Evolutionary conservation across 495 filamentous ascomycete species (phyloP).

Genomic region (Tuber brumale): DNA sequence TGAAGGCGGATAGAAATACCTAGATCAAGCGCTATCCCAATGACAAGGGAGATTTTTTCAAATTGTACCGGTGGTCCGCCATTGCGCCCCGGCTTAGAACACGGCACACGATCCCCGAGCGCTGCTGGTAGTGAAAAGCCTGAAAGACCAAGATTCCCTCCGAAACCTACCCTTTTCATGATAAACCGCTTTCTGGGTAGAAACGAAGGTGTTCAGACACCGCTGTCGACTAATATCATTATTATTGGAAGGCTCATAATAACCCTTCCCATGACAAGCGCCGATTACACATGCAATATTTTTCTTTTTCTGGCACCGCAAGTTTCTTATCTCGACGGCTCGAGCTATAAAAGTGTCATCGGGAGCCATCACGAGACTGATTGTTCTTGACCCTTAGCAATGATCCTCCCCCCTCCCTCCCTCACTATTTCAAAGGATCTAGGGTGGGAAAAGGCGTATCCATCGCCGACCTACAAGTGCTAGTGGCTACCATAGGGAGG

Average conservation of each 20-base stretch:
- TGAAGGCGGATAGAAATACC: neutral
- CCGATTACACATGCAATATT: neutral
- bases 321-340: conserved; percentile 1
- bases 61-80: neutral
- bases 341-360: neutral
- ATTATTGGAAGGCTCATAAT: neutral
- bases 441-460: neutral
- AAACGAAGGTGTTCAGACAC: neutral
- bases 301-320: neutral
- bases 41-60: neutral
- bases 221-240: neutral
- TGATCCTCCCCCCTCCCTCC: neutral
- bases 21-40: neutral
- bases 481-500: neutral
- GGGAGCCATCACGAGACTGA: conserved; percentile 1
- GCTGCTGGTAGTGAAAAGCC: neutral
- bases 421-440: neutral
- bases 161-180: neutral
- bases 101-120: neutral
- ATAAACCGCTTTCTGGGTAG: neutral
- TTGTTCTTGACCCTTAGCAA: neutral
- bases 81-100: neutral
- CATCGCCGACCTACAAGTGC: neutral
- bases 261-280: neutral
- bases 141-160: neutral